phyloP scores from a whole-genome alignment of 73 alveolate species.

The Blepharisma stoltei region DNA sequence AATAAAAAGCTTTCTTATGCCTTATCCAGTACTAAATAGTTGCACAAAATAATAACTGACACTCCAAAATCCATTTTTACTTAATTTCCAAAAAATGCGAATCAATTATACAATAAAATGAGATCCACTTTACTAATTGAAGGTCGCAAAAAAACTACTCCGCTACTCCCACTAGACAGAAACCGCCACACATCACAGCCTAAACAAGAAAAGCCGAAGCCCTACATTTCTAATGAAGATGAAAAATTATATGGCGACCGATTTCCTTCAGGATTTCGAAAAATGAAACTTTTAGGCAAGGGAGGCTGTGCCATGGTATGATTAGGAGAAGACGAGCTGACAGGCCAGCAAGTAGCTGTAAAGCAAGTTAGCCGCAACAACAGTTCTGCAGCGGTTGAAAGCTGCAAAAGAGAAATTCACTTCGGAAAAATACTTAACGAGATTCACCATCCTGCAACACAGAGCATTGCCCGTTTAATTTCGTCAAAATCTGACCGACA shows the following conservation, averaged over 20 bases:
- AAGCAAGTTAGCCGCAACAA: constrained; percentile 44
- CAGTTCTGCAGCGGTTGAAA: constrained; percentile 43
- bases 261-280: constrained; percentile 48
- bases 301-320: constrained; percentile 82
- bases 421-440: constrained; percentile 53
- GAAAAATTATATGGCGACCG: constrained; percentile 59
- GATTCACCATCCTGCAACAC: constrained; percentile 37
- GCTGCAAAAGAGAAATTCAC: constrained; percentile 64
- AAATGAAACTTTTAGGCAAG: constrained; percentile 58
- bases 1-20: too few species aligned
- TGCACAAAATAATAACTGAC: too few species aligned
- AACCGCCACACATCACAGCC: not conserved
- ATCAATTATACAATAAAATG: too few species aligned
- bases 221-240: constrained; percentile 48
- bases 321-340: constrained; percentile 42
- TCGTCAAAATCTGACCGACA: constrained; percentile 46
- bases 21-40: too few species aligned
- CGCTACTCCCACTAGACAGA: too few species aligned
- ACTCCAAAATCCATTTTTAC: too few species aligned
- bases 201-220: constrained; percentile 1
- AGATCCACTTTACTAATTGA: too few species aligned
- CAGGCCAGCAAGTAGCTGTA: constrained; percentile 54
- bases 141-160: too few species aligned
- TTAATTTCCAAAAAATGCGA: too few species aligned
- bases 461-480: constrained; percentile 39